These are phyloP conservation scores for Xylaria sp. DNA, from an alignment of 2,329 filamentous ascomycete genomes.

Conservation along the genomic window DNA sequence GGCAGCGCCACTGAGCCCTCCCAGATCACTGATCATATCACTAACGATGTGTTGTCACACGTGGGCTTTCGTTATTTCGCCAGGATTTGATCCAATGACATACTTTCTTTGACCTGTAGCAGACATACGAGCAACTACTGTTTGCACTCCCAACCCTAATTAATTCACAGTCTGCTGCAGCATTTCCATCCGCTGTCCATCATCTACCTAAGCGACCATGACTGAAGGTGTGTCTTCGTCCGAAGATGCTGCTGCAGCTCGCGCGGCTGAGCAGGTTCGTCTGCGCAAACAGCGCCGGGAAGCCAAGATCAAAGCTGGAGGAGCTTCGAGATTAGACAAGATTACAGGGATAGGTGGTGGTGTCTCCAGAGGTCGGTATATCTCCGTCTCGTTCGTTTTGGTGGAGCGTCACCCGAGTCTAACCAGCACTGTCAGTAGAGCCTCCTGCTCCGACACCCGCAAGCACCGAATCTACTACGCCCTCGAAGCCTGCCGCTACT, in stretches of 20 bases:
- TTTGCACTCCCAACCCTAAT: slow-evolving; percentile 4
- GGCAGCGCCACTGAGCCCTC: not conserved
- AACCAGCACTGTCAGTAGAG: slow-evolving; percentile 43
- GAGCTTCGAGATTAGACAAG: slow-evolving; percentile 74
- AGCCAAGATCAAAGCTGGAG: slow-evolving; percentile 79
- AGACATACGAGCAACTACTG: slow-evolving; percentile 14
- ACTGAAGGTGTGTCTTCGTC: slow-evolving; percentile 44
- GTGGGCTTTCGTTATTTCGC: slow-evolving; percentile 23
- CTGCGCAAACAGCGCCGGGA: slow-evolving; percentile 82
- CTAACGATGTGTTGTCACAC: slow-evolving; percentile 24
- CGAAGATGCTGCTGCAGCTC: slow-evolving; percentile 61
- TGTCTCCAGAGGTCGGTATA: slow-evolving; percentile 56
- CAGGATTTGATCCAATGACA: slow-evolving; percentile 15
- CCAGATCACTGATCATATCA: not conserved
- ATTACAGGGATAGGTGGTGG: slow-evolving; percentile 77
- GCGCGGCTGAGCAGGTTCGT: slow-evolving; percentile 73
- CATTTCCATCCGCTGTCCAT: slow-evolving; percentile 1
- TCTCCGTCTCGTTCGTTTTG: not conserved
- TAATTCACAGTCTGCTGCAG: slow-evolving; percentile 1
- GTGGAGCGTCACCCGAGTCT: not conserved
- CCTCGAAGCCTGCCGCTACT: slow-evolving; percentile 32
- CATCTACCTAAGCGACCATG: slow-evolving; percentile 36
- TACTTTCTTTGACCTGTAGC: not conserved
- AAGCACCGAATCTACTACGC: slow-evolving; percentile 16
- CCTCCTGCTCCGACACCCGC: slow-evolving; percentile 48